Percentiles rank a stretch among this genome's conserved stretches.
Conservation (phyloP, 2,329 filamentous ascomycete species). For the Colletotrichum shisoi region DNA sequence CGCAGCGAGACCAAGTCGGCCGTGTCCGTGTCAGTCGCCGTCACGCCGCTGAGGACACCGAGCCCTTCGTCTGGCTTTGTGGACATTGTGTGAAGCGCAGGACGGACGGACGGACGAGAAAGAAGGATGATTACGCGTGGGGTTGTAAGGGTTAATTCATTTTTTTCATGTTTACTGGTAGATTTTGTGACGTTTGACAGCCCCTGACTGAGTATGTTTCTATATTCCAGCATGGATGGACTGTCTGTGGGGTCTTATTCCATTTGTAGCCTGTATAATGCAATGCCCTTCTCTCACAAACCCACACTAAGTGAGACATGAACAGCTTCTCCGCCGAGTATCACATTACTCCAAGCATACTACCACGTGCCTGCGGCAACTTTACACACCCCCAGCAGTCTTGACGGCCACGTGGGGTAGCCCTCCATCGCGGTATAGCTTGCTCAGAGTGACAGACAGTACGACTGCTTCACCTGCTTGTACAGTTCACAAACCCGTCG, state of each 20-base stretch:
- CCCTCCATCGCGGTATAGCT: not conserved
- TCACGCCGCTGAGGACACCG: not conserved
- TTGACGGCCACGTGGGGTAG: not conserved
- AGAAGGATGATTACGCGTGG: no score
- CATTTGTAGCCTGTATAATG: no score
- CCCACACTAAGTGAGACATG: no score
- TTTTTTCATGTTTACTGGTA: not conserved
- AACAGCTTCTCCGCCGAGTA: not conserved
- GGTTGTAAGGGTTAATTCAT: no score
- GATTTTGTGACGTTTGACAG: no score
- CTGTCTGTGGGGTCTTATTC: not conserved
- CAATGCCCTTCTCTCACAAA: not conserved
- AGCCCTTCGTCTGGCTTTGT: conserved; percentile 3
- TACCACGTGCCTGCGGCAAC: not conserved
- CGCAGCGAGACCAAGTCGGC: not conserved
- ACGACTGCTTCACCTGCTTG: not conserved
- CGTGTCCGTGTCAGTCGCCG: not conserved
- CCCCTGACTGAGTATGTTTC: not conserved
- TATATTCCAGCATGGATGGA: no score
- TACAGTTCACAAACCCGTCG: not conserved
- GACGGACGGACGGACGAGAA: no score
- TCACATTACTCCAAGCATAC: no score
- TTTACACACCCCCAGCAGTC: not conserved
- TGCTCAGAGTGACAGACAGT: not conserved
- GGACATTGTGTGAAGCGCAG: not conserved